phyloP scores from a whole-genome alignment of 164 flowering plant genomes.

The Vitis rotundifolia region DNA sequence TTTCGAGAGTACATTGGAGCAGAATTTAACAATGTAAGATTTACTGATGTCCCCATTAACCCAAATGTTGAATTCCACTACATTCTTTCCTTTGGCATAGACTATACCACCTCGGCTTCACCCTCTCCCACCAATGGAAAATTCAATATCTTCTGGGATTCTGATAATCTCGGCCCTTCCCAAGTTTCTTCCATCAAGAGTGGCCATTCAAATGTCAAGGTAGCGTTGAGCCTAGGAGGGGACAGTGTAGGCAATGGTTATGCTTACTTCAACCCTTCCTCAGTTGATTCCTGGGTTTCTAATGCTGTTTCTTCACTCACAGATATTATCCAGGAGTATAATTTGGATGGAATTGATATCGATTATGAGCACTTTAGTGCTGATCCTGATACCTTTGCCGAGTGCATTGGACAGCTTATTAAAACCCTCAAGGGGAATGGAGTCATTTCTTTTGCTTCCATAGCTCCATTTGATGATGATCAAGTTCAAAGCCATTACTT shows the following conservation, averaged over 20 bases:
- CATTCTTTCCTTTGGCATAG: slow-evolving; percentile 68
- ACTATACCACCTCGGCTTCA: slow-evolving; percentile 39
- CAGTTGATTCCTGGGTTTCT: slow-evolving; percentile 52
- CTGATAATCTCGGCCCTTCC: slow-evolving; percentile 41
- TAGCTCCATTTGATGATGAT: slow-evolving; percentile 52
- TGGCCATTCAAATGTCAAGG: slow-evolving; percentile 40
- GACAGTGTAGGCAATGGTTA: slow-evolving; percentile 23
- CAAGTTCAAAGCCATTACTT: slow-evolving; percentile 47
- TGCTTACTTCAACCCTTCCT: slow-evolving; percentile 45
- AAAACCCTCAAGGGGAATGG: slow-evolving; percentile 32
- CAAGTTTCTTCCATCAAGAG: slow-evolving; percentile 41
- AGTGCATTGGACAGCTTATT: slow-evolving; percentile 49
- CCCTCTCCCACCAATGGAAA: slow-evolving; percentile 59
- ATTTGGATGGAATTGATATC: slow-evolving; percentile 56
- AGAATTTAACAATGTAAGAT: slow-evolving; percentile 47
- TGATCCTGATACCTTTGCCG: slow-evolving; percentile 41
- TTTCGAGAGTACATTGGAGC: slow-evolving; percentile 70
- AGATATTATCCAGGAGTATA: slow-evolving; percentile 36
- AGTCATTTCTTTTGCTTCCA: slow-evolving; percentile 51
- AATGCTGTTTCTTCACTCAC: slow-evolving; percentile 65
- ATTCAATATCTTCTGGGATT: slow-evolving; percentile 61
- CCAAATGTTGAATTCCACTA: slow-evolving; percentile 53
- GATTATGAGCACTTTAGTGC: slow-evolving; percentile 54
- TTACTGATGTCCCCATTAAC: slow-evolving; percentile 55
- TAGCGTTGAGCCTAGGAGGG: slow-evolving; percentile 61